A percentile compares a stretch with the other conserved stretches of the same genome.
Evolutionary conservation across 164 flowering plant species (phyloP).

Genomic region (Nymphaea thermarum): DNA sequence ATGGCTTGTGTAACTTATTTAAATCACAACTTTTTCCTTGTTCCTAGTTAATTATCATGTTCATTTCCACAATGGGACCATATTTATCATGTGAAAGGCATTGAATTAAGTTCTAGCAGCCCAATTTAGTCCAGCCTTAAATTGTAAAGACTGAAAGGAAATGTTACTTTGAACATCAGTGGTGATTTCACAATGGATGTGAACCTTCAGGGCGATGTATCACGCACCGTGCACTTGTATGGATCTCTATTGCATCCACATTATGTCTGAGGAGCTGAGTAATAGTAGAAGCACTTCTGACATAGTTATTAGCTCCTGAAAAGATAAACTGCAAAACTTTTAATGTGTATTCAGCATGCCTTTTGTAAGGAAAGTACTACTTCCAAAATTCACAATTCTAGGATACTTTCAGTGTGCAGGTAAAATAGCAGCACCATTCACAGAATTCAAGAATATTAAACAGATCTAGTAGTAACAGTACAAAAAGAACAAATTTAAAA

Average conservation of each 20-base stretch:
- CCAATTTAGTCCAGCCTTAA: too few relatives aligned
- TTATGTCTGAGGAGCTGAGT: constrained; percentile 49
- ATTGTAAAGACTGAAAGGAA: background rate
- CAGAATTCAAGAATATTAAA: background rate
- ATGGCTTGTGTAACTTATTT: too few relatives aligned
- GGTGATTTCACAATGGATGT: background rate
- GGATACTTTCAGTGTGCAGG: background rate
- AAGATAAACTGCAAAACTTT: background rate
- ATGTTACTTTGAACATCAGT: background rate
- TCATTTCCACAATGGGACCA: too few relatives aligned
- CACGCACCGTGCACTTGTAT: constrained; percentile 72
- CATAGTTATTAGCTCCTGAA: constrained; percentile 40
- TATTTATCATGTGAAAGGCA: too few relatives aligned
- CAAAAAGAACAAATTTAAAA: too few relatives aligned
- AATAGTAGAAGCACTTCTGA: constrained; percentile 50
- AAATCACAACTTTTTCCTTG: too few relatives aligned
- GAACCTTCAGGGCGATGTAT: background rate
- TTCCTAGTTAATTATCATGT: too few relatives aligned
- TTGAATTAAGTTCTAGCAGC: too few relatives aligned
- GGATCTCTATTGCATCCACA: constrained; percentile 80
- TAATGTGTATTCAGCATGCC: background rate
- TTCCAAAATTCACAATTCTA: background rate
- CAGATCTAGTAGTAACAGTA: background rate
- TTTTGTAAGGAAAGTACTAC: background rate
- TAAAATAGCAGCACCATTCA: background rate